Conservation (phyloP, 2,329 filamentous ascomycete genomes). For the Fusarium armeniacum region DNA sequence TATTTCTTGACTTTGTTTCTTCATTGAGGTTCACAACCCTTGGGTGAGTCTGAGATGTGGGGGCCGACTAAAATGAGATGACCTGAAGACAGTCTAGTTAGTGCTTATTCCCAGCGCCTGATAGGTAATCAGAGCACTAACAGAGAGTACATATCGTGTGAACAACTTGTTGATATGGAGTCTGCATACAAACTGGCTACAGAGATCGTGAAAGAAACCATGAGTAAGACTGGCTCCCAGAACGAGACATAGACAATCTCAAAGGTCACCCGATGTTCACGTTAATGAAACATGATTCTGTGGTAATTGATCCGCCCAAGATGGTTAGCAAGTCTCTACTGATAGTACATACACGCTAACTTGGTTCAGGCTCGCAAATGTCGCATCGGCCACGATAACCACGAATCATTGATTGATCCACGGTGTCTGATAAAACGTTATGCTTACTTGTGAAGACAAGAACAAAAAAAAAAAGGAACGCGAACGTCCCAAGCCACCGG, state of each 20-base stretch:
- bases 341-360: not conserved
- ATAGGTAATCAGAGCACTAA: not conserved
- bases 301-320: accelerated
- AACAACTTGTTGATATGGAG: not conserved
- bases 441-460: not conserved
- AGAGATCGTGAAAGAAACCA: accelerated
- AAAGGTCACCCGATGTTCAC: accelerated
- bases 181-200: not conserved
- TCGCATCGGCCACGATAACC: not conserved
- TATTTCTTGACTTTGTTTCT: not conserved
- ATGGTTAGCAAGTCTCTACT: not conserved
- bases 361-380: not conserved
- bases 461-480: not conserved
- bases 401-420: not conserved
- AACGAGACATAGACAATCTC: not conserved
- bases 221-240: too few relatives aligned
- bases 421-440: not conserved
- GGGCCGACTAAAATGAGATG: not conserved
- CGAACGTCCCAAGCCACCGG: not conserved
- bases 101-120: not conserved
- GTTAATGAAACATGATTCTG: not conserved
- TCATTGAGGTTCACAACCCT: not conserved
- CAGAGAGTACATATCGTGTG: not conserved
- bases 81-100: not conserved
- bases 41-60: not conserved